These are phyloP conservation scores for Crocinoboletus sp. DNA, from an alignment of 1,284 basidiomycete species.

Conservation along the genomic window DNA sequence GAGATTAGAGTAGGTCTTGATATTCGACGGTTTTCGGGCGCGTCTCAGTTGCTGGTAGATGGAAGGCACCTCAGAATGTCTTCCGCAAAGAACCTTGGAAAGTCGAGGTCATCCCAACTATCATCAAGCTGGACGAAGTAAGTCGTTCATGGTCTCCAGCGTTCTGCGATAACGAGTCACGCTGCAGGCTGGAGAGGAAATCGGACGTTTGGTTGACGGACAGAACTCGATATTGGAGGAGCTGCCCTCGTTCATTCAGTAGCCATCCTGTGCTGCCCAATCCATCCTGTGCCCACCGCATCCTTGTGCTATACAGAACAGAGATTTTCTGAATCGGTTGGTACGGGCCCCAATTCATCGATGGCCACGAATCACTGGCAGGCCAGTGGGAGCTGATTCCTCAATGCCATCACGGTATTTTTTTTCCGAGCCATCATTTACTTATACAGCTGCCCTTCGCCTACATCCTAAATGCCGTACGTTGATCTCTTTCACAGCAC, in stretches of 20 bases:
- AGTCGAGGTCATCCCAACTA: slow-evolving; percentile 65
- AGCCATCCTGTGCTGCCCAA: slow-evolving; percentile 3
- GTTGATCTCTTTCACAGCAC: not conserved
- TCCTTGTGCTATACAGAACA: not conserved
- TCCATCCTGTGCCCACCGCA: slow-evolving; percentile 9
- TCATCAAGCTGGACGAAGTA: slow-evolving; percentile 65
- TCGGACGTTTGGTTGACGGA: slow-evolving; percentile 54
- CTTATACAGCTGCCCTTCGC: not conserved
- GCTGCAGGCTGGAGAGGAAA: slow-evolving; percentile 45
- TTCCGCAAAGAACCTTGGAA: slow-evolving; percentile 67
- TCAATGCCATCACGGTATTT: not conserved
- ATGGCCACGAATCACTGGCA: no score
- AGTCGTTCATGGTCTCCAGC: slow-evolving; percentile 28
- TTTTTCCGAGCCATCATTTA: not conserved
- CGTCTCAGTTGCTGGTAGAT: slow-evolving; percentile 41
- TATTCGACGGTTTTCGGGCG: not conserved
- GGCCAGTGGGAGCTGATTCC: not conserved
- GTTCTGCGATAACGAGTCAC: slow-evolving; percentile 1
- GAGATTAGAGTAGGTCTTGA: slow-evolving; percentile 51
- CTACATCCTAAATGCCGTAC: not conserved
- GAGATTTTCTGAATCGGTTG: not conserved
- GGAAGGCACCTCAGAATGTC: slow-evolving; percentile 59
- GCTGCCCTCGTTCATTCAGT: slow-evolving; percentile 22
- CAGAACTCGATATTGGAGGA: slow-evolving; percentile 28
- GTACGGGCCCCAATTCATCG: not conserved